A percentile compares a stretch with the other conserved stretches of the same genome.
Conservation (phyloP, 73 alveolate species). For the Paraurostyla sp. region DNA sequence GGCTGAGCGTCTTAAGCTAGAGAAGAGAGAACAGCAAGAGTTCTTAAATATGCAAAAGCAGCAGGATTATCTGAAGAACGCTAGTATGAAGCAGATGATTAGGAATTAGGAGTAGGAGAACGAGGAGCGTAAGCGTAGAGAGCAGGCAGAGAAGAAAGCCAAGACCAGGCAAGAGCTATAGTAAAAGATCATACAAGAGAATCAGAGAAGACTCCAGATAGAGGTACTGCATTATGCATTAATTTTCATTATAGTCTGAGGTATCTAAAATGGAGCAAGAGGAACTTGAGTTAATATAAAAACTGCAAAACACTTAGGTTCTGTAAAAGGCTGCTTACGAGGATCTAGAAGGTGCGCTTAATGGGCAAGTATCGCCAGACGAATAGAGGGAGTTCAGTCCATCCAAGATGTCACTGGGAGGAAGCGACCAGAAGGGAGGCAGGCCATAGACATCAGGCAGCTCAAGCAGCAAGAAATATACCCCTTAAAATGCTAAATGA, state of each 20-base stretch:
- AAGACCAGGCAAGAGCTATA: constrained; percentile 16
- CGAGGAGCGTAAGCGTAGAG: constrained; percentile 47
- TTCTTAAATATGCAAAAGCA: constrained; percentile 51
- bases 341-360: constrained; percentile 45
- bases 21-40: constrained; percentile 48
- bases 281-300: constrained; percentile 25
- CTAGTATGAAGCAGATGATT: constrained; percentile 64
- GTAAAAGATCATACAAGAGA: background rate
- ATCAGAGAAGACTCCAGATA: constrained; percentile 3
- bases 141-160: constrained; percentile 56
- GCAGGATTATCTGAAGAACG: constrained; percentile 48
- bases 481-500: background rate
- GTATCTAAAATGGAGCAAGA: constrained; percentile 33
- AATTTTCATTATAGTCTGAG: background rate
- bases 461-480: background rate
- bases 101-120: background rate
- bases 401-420: background rate
- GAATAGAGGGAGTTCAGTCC: constrained; percentile 18
- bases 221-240: background rate
- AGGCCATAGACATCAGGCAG: constrained; percentile 46
- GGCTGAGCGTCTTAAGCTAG: constrained; percentile 45
- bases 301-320: constrained; percentile 7
- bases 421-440: background rate
- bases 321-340: constrained; percentile 44
- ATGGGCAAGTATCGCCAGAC: constrained; percentile 31